Base-by-base conservation (phyloP, 768 basidiomycete genomes). In the Mycena amicta region DNA sequence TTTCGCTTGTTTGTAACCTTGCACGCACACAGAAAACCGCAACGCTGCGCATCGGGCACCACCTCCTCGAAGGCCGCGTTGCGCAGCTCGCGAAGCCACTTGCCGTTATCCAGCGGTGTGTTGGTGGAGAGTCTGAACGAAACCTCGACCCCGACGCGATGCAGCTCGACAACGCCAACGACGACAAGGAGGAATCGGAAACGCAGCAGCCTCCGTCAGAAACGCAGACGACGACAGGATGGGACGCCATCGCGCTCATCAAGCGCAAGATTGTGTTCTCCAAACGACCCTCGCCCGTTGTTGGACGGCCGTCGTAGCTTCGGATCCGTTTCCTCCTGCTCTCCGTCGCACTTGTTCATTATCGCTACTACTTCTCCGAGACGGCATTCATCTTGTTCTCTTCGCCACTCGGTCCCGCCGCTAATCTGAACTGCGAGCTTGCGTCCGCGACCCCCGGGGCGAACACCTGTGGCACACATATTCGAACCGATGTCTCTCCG, bases 31-130 rank as follows among this genome's bases (percentile, higher is more conserved):
- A 93, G 92, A 87, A 83, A 61, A 91, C 88, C 64, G 86, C 92
- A 3, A 93, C 86, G 2, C 79, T 98, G 5, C 72, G 80, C 53
- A 90, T 98, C 58, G 95, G 95, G 13, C 88, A 95, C 72, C 93
- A 97, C 67, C 78, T 95, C 28, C 84, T 98, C 4, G 95, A 98
- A 68, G 95, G 95, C 53, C 92, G 90, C 69, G 78, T 96, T 59
- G 80, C 84, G 30, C 78, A 73, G 45, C 79, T 98, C 5, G 74
- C 88, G 2, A 95, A 92, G 68, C 93, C 95, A 0, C 79, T 92
- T 27, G 95, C 90, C 2, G 83, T 97, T 40, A 79, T 97, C 28
- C 76, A 81, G 59, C 82, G 84, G 49, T 72, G 73, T 57, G 65
- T 60, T 23, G 15, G 66, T 50, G 27, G 53, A 23, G 61, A 55